Evolutionary conservation across 345 rosid genomes (phyloP).

Genomic region (Lumnitzera littorea): DNA sequence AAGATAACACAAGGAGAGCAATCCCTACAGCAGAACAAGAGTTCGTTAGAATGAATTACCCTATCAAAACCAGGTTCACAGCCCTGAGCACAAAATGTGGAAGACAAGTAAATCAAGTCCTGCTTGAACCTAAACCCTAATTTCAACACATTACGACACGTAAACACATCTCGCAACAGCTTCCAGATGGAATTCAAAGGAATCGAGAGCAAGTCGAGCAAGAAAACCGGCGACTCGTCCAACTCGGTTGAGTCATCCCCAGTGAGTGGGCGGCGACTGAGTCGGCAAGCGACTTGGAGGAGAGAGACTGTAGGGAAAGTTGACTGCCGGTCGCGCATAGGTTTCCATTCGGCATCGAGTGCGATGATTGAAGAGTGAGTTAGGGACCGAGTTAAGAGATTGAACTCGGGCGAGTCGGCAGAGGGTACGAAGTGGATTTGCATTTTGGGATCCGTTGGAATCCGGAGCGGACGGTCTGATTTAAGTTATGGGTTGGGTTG

Average conservation of each 20-base stretch:
- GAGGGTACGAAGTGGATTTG: constrained; percentile 41
- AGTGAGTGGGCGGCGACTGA: constrained; percentile 10
- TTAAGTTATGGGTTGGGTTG: neutral
- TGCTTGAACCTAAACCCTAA: constrained; percentile 81
- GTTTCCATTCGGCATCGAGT: constrained; percentile 93
- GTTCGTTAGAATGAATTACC: constrained; percentile 20
- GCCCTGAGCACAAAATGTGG: constrained; percentile 60
- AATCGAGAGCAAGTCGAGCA: constrained; percentile 53
- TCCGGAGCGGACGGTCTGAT: neutral
- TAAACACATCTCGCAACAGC: constrained; percentile 45
- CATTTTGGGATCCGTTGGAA: constrained; percentile 4
- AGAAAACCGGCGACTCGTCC: constrained; percentile 43
- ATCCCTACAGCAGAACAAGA: neutral
- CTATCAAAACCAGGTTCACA: constrained; percentile 58
- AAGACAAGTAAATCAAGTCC: constrained; percentile 73
- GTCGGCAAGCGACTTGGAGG: constrained; percentile 75
- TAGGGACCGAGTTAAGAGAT: constrained; percentile 38
- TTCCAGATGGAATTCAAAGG: constrained; percentile 57
- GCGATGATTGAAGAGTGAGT: constrained; percentile 57
- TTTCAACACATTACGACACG: constrained; percentile 71
- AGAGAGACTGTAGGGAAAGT: constrained; percentile 64
- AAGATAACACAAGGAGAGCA: neutral
- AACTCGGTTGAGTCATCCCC: constrained; percentile 4
- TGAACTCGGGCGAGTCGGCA: constrained; percentile 68
- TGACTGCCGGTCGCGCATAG: constrained; percentile 26